Percentiles rank a stretch among this genome's conserved stretches.
These are phyloP conservation scores for Cutaneotrichosporon daszewskae DNA, from an alignment of 1,284 basidiomycete genomes.

Conservation along the genomic window DNA sequence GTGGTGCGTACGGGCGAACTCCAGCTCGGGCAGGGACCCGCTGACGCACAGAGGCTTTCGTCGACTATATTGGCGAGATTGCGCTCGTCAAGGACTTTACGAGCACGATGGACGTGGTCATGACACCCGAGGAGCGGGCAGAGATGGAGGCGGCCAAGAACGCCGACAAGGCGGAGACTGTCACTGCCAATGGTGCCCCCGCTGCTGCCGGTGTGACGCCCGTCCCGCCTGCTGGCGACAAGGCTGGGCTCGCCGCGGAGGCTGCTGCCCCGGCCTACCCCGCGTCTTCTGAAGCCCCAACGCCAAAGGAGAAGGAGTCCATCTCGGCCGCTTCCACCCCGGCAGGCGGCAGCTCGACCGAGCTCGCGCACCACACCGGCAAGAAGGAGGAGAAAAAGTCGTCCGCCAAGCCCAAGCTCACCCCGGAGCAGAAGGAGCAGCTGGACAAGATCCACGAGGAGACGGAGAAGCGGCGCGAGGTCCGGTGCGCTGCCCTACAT, in stretches of 20 bases:
- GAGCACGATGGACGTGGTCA: conserved; percentile 48
- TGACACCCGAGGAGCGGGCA: conserved; percentile 83
- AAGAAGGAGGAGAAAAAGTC: conserved; percentile 39
- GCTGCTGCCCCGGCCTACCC: conserved; percentile 14
- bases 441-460: conserved; percentile 72
- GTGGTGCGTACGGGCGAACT: conserved; percentile 56
- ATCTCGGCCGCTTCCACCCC: conserved; percentile 18
- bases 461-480: conserved; percentile 68
- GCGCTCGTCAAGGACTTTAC: conserved; percentile 69
- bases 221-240: conserved; percentile 6
- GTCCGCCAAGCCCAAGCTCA: conserved; percentile 60
- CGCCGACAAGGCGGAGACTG: conserved; percentile 25
- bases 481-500: conserved; percentile 49
- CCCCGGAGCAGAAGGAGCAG: conserved; percentile 77
- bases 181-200: conserved; percentile 23
- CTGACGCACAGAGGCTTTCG: conserved; percentile 42
- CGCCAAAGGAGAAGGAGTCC: conserved; percentile 18
- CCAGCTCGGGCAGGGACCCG: background rate
- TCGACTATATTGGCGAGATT: conserved; percentile 89
- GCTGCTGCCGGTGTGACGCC: conserved; percentile 7
- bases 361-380: too few species aligned
- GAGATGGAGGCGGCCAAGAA: conserved; percentile 62
- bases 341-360: conserved; percentile 16
- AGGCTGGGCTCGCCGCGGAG: conserved; percentile 16
- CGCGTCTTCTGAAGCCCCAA: conserved; percentile 5